These are phyloP conservation scores for Sporothrix pallida DNA, from an alignment of 2,329 filamentous ascomycete species.

Conservation along the genomic window DNA sequence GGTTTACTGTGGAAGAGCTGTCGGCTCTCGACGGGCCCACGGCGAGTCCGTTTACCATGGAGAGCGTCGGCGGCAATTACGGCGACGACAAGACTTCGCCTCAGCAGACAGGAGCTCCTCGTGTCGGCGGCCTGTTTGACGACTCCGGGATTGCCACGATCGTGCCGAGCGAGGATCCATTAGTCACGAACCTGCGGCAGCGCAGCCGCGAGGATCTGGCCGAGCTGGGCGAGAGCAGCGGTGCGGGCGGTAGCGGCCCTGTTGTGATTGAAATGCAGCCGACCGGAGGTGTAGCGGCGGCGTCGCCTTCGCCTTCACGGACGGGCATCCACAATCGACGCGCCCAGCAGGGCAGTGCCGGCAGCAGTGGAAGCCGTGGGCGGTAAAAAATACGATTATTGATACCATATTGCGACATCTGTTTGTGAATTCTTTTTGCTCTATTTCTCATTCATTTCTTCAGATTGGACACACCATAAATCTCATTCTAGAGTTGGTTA, in stretches of 20 bases:
- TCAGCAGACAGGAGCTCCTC: not conserved
- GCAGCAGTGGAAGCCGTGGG: slow-evolving; percentile 12
- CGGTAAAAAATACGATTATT: not conserved
- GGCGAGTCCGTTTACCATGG: slow-evolving; percentile 76
- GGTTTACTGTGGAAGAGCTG: slow-evolving; percentile 67
- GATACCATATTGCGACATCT: not conserved
- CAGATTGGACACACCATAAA: not conserved
- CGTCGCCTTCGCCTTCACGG: not conserved
- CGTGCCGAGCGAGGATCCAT: slow-evolving; percentile 28
- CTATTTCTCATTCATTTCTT: not conserved
- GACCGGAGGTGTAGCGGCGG: not conserved
- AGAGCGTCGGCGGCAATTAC: slow-evolving; percentile 71
- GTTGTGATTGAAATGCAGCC: slow-evolving; percentile 30
- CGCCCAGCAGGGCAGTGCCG: slow-evolving; percentile 7
- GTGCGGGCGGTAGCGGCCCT: not conserved
- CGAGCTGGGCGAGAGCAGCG: slow-evolving; percentile 34
- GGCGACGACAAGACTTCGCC: slow-evolving; percentile 43
- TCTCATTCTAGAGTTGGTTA: slow-evolving; percentile 8
- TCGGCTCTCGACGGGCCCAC: slow-evolving; percentile 72
- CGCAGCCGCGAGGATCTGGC: slow-evolving; percentile 34
- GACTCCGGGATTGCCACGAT: slow-evolving; percentile 20
- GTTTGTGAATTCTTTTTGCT: not conserved
- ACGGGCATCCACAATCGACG: slow-evolving; percentile 37
- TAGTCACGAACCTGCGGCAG: slow-evolving; percentile 7
- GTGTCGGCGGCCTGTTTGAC: not conserved